These are phyloP conservation scores for Chlorella sp. DNA, from an alignment of 139 green algal species.

Conservation along the genomic window DNA sequence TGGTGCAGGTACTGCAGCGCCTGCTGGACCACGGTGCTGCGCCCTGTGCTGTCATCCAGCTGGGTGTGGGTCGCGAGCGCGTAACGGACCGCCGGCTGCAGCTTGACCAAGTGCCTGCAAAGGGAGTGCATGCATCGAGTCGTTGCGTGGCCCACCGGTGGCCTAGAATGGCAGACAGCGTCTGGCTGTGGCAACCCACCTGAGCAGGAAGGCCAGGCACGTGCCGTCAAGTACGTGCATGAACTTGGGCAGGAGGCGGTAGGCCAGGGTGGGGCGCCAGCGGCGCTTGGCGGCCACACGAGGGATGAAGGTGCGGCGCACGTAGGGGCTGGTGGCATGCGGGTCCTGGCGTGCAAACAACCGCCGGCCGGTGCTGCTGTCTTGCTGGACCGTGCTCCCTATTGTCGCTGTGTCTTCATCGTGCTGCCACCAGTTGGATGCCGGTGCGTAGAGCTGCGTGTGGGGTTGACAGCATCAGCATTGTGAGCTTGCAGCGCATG, in stretches of 20 bases:
- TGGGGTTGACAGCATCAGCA: no score
- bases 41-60: not conserved
- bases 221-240: slow-evolving; percentile 4
- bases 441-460: no score
- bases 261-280: slow-evolving; percentile 7
- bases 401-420: no score
- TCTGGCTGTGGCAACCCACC: slow-evolving; percentile 5
- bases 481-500: no score
- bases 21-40: not conserved
- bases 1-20: not conserved
- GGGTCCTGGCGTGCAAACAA: no score
- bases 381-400: no score
- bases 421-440: no score
- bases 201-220: slow-evolving; percentile 11
- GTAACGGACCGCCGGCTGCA: not conserved
- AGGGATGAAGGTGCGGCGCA: not conserved
- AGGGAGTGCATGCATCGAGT: no score
- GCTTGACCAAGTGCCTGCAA: slow-evolving; percentile 8
- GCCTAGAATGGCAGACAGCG: not conserved
- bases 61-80: not conserved
- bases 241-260: slow-evolving; percentile 19
- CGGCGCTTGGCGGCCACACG: not conserved
- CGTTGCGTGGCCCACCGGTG: no score
- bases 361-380: no score
- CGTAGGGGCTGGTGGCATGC: not conserved